These are phyloP conservation scores for Neurospora sp. DNA, from an alignment of 495 filamentous ascomycete genomes.

Conservation along the genomic window DNA sequence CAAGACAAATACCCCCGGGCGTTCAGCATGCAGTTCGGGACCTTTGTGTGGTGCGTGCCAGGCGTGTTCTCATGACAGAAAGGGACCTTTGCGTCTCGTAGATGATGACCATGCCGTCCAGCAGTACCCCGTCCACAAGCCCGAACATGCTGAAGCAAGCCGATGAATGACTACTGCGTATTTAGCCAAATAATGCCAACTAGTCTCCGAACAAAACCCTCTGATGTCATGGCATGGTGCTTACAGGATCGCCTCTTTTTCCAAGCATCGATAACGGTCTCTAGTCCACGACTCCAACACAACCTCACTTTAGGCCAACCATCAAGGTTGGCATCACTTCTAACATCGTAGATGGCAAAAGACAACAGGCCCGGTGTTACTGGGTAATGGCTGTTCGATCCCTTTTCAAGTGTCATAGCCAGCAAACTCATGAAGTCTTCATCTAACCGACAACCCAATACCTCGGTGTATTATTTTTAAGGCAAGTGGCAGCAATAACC, in stretches of 20 bases:
- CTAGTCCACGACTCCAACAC: not conserved
- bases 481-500: no score
- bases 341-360: not conserved
- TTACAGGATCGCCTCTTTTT: not conserved
- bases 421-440: not conserved
- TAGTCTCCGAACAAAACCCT: not conserved
- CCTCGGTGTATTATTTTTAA: no score
- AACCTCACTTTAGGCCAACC: not conserved
- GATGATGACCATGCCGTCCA: not conserved
- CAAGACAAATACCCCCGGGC: slow-evolving; percentile 20
- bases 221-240: not conserved
- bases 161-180: not conserved
- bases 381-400: not conserved
- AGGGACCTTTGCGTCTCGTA: not conserved
- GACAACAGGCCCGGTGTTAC: not conserved
- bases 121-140: not conserved
- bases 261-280: not conserved
- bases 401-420: not conserved
- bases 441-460: not conserved
- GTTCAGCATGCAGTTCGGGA: not conserved
- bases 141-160: not conserved
- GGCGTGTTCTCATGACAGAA: not conserved
- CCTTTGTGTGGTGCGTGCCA: not conserved
- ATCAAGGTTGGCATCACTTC: not conserved
- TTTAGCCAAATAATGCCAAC: not conserved